Conservation (phyloP, 192 early-diverging fungal species). For the Piromyces finnis region DNA sequence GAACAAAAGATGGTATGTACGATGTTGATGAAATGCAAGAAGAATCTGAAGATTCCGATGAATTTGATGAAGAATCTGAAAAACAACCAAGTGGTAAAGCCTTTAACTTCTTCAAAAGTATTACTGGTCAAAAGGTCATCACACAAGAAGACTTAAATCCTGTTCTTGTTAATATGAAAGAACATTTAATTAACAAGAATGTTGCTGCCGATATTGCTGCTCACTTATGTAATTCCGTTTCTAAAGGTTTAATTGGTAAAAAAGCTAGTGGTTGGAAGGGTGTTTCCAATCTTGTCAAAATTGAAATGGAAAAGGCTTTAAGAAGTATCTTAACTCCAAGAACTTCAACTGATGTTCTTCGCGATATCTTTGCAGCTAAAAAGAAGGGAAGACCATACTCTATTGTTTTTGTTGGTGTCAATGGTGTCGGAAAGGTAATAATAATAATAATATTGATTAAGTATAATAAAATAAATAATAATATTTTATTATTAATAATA, state of each 20-base stretch:
- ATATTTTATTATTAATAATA: too few relatives aligned
- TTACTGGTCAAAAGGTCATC: slow-evolving; percentile 51
- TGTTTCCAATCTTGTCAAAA: slow-evolving; percentile 43
- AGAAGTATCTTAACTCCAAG: slow-evolving; percentile 74
- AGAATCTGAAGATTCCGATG: slow-evolving; percentile 28
- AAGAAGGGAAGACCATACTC: slow-evolving; percentile 59
- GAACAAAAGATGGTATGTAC: slow-evolving; percentile 7
- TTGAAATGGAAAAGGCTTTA: slow-evolving; percentile 67
- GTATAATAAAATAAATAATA: too few relatives aligned
- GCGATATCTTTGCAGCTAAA: slow-evolving; percentile 62
- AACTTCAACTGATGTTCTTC: slow-evolving; percentile 76
- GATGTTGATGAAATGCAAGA: slow-evolving; percentile 30
- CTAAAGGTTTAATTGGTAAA: slow-evolving; percentile 47
- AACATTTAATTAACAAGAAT: slow-evolving; percentile 82
- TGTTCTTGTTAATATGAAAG: slow-evolving; percentile 74
- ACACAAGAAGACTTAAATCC: slow-evolving; percentile 51
- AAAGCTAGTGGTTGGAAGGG: slow-evolving; percentile 43
- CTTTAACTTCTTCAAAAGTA: slow-evolving; percentile 48
- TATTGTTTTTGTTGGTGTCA: slow-evolving; percentile 86
- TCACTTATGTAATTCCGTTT: slow-evolving; percentile 66
- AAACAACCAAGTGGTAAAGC: slow-evolving; percentile 18
- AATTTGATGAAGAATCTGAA: slow-evolving; percentile 14
- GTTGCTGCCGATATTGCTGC: slow-evolving; percentile 77
- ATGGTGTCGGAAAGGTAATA: slow-evolving; percentile 63
- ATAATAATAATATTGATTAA: not conserved